Conservation (phyloP, 2,329 filamentous ascomycete species). For the Aspergillus unguis region DNA sequence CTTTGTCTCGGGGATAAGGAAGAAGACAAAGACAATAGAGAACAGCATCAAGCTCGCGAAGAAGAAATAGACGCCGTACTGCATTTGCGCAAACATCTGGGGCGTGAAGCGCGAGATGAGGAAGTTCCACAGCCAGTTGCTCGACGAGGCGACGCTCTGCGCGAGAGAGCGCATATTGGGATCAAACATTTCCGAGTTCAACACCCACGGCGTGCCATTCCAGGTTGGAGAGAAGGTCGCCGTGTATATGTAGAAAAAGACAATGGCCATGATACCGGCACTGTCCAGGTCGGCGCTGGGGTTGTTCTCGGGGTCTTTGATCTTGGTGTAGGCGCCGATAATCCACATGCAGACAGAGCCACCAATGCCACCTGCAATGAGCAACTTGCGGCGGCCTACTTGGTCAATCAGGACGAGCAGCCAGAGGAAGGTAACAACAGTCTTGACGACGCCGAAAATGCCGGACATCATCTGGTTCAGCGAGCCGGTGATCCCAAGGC, state of each 20-base stretch:
- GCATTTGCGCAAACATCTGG: not conserved
- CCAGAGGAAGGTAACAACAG: not conserved
- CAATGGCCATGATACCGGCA: not conserved
- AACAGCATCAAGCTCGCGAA: conserved; percentile 43
- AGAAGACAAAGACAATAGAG: not conserved
- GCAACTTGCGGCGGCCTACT: not conserved
- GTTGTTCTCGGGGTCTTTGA: not conserved
- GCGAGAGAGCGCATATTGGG: not conserved
- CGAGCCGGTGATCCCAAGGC: not conserved
- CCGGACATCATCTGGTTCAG: not conserved
- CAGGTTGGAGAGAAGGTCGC: not conserved
- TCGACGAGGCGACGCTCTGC: not conserved
- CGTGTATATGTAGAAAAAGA: not conserved
- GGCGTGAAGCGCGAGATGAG: not conserved
- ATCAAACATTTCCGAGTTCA: not conserved
- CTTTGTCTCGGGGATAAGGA: not conserved
- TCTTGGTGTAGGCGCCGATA: not conserved
- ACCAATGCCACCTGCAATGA: not conserved
- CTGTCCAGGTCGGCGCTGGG: not conserved
- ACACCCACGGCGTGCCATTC: not conserved
- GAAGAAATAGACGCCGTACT: conserved; percentile 30
- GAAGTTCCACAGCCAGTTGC: not conserved
- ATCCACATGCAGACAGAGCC: not conserved
- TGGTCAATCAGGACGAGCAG: not conserved
- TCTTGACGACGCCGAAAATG: not conserved